Evolutionary conservation across 305 asterid species (phyloP), one percentile per base, ranked within the genome.

Genomic region (Solanum aculeatissimum): DNA sequence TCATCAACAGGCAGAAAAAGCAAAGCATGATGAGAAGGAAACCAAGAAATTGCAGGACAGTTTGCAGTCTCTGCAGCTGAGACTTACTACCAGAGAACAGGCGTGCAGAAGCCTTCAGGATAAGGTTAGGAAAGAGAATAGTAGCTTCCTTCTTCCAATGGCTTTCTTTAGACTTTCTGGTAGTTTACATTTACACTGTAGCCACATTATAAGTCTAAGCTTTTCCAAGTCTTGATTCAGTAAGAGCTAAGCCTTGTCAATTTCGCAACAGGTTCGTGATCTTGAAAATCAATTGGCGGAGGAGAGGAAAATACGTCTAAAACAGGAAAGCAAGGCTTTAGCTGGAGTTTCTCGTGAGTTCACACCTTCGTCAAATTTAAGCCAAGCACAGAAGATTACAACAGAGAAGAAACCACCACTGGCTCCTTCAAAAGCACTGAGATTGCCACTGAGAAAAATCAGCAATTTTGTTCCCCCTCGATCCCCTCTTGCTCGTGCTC

Each of bases 11-110:
- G 96, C 93, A 80, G 99, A 97, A 86, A 94, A 95, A 58, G 93
- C 92, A 15, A 97, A 93, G 87, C 97, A 95, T 71, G 98, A 95
- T 84, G 99, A 95, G 91, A 94, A 92, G 92, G 99, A 97, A 92
- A 89, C 90, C 19, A 95, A 93, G 88, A 94, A 90, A 86, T 91
- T 97, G 95, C 99, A 94, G 92, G 99, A 95, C 15, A 94, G 25
- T 86, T 69, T 94, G 82, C 98, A 97, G 90, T 85, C 97, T 87
- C 63, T 94, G 90, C 97, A 94, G 86, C 83, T 94, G 55, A 91
- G 93, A 89, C 94, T 95, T 86, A 89, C 92, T 82, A 94, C 95
- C 55, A 93, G 97, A 91, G 99, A 97, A 84, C 94, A 92, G 43
- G 87, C 90, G 3, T 93, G 96, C 92, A 89, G 88, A 89, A 94